These are phyloP conservation scores for Suillus americanus DNA, from an alignment of 768 basidiomycete species.

Conservation along the genomic window DNA sequence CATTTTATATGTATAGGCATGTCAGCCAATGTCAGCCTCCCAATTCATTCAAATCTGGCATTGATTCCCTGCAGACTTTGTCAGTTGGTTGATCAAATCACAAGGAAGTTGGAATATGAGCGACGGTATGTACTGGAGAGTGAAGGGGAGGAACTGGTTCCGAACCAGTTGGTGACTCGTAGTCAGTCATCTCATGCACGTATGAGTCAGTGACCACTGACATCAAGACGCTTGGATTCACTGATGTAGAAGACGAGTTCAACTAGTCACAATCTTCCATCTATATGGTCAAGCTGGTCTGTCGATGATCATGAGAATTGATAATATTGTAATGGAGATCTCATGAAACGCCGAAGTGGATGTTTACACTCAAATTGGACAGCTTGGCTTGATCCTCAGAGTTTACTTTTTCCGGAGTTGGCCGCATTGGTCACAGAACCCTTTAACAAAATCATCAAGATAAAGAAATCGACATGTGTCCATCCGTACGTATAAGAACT, in stretches of 20 bases:
- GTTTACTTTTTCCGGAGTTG: not conserved
- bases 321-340: not conserved
- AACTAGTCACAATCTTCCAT: no score
- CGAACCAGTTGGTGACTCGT: not conserved
- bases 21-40: slow-evolving; percentile 5
- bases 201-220: not conserved
- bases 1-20: not conserved
- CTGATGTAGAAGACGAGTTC: not conserved
- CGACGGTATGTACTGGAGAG: not conserved
- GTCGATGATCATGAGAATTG: not conserved
- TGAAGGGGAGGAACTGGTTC: not conserved
- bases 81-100: not conserved
- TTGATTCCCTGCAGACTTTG: not conserved
- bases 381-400: not conserved
- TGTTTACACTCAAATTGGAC: not conserved
- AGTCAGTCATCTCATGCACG: not conserved
- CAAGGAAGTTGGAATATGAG: not conserved
- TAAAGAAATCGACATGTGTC: not conserved
- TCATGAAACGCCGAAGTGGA: not conserved
- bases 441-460: not conserved
- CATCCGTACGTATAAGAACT: not conserved
- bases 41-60: not conserved
- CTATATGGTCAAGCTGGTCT: not conserved
- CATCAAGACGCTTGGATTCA: not conserved
- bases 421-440: not conserved